Base-by-base conservation (phyloP, 768 basidiomycete genomes). In the Hericium erinaceus region DNA sequence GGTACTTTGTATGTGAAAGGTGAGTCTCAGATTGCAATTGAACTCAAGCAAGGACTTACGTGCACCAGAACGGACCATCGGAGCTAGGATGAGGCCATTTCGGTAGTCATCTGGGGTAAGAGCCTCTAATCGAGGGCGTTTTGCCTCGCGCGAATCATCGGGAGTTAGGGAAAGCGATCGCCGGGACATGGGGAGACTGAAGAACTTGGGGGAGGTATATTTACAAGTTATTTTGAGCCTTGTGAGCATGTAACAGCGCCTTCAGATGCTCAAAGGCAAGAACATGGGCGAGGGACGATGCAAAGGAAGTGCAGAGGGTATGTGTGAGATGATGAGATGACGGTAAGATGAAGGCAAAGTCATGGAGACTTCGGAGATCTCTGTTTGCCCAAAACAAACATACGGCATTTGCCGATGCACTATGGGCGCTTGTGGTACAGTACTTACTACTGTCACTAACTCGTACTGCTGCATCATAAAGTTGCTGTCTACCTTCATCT, bases 11-110 rank as follows among this genome's bases (percentile, higher is more conserved):
- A 52, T 3, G 38, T 22, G 6, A 16, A 39, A 67, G 7, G n/a
- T 58, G 33, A 44, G 13, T 38, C 54, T 7, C 20, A 51, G 8
- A 38, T 26, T 11, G 12, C 2, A 52, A 37, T n/a, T 4, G 39
- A 13, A 40, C 44, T 13, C 12, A 33, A 33, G 33, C 9, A 40
- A 3, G 5, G 38, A 80, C 88, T 66, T 71, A 93, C 91, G 72
- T 62, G 87, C 87, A 59, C 94, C 92, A 58, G 92, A 95, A 67
- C 94, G 82, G 54, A 99, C 97, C 97, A 99, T 99, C 1, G 97
- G 97, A 2, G 97, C 95, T n/a, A 99, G 80, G 66, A 97, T 87
- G 33, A 98, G 75, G 10, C 93, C 95, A 73, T 91, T 79, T 62
- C 85, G 86, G 74, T 93, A 99, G 61, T 92, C 84, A 28, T 85